Percentiles rank a stretch among this genome's conserved stretches.
These are phyloP conservation scores for Alternaria angustiovoidea DNA, from an alignment of 2,329 filamentous ascomycete genomes.

Conservation along the genomic window DNA sequence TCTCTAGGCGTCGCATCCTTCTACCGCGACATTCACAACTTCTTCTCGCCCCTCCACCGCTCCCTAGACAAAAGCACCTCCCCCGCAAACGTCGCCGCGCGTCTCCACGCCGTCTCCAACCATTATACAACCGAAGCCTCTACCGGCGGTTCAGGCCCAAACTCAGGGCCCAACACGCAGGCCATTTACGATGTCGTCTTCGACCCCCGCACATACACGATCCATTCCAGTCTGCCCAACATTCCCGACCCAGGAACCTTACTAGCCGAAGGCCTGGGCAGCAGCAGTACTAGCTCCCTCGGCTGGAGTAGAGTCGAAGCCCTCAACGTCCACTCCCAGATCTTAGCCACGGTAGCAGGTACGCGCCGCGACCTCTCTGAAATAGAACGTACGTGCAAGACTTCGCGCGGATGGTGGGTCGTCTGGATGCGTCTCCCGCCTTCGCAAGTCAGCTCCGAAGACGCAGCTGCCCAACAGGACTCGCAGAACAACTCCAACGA, in stretches of 20 bases:
- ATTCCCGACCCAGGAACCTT: constrained; percentile 64
- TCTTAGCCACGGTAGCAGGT: constrained; percentile 64
- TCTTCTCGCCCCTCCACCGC: constrained; percentile 58
- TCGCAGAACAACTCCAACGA: constrained; percentile 9
- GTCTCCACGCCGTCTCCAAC: constrained; percentile 51
- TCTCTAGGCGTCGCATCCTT: constrained; percentile 57
- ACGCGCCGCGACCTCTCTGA: constrained; percentile 57
- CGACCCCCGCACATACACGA: constrained; percentile 65
- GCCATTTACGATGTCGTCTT: constrained; percentile 69
- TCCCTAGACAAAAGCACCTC: constrained; percentile 55
- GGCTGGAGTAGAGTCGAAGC: constrained; percentile 66
- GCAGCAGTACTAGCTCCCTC: constrained; percentile 5
- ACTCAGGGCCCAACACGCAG: constrained; percentile 44
- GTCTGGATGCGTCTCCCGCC: constrained; percentile 67
- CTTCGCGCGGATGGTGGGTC: constrained; percentile 71
- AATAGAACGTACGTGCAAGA: constrained; percentile 69
- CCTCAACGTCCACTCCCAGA: constrained; percentile 67
- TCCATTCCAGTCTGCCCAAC: constrained; percentile 70
- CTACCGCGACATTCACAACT: constrained; percentile 61
- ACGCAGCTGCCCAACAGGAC: not conserved
- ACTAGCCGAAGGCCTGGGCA: constrained; percentile 49
- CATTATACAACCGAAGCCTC: constrained; percentile 49
- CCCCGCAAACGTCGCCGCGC: constrained; percentile 51
- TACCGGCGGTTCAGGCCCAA: constrained; percentile 37
- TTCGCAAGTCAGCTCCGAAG: constrained; percentile 24